Conservation (phyloP, 2,329 filamentous ascomycete genomes). For the Mycosphaerelloides madeirae region DNA sequence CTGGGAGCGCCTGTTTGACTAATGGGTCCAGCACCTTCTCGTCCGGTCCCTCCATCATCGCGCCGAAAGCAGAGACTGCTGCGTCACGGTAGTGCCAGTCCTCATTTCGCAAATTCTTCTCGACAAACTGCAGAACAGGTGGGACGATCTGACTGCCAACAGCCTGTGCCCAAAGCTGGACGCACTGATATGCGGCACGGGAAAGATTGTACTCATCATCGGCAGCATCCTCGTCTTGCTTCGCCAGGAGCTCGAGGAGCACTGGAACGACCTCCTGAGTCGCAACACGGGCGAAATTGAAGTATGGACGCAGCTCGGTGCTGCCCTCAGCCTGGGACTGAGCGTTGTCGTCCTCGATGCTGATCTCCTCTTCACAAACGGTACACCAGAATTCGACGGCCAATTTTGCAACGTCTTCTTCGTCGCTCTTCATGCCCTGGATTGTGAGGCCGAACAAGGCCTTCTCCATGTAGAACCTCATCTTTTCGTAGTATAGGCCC, state of each 20-base stretch:
- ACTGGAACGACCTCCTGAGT: slow-evolving; percentile 93
- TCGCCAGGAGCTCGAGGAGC: slow-evolving; percentile 79
- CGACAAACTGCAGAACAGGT: slow-evolving; percentile 85
- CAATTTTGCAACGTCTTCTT: slow-evolving; percentile 96
- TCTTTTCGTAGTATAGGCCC: slow-evolving; percentile 98
- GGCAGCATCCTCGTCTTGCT: slow-evolving; percentile 93
- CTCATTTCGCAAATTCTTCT: slow-evolving; percentile 80
- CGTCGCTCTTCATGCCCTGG: slow-evolving; percentile 95
- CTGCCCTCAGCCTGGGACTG: slow-evolving; percentile 66
- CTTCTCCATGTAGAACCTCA: slow-evolving; percentile 99
- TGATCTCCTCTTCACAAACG: slow-evolving; percentile 98
- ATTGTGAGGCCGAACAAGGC: slow-evolving; percentile 95
- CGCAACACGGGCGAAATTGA: slow-evolving; percentile 91
- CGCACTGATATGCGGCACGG: slow-evolving; percentile 89
- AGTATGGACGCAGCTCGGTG: slow-evolving; percentile 83
- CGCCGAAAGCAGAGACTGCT: slow-evolving; percentile 92
- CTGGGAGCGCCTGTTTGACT: slow-evolving; percentile 88
- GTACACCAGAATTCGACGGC: slow-evolving; percentile 99
- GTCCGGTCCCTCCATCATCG: slow-evolving; percentile 97
- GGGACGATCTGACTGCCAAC: slow-evolving; percentile 79
- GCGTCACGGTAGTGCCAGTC: slow-evolving; percentile 96
- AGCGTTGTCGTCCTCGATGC: slow-evolving; percentile 94
- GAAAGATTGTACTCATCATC: slow-evolving; percentile 98
- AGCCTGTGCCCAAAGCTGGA: slow-evolving; percentile 91
- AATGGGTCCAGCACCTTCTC: slow-evolving; percentile 87